Evolutionary conservation across 2,329 filamentous ascomycete species (phyloP).

Genomic region (Talaromyces funiculosus): DNA sequence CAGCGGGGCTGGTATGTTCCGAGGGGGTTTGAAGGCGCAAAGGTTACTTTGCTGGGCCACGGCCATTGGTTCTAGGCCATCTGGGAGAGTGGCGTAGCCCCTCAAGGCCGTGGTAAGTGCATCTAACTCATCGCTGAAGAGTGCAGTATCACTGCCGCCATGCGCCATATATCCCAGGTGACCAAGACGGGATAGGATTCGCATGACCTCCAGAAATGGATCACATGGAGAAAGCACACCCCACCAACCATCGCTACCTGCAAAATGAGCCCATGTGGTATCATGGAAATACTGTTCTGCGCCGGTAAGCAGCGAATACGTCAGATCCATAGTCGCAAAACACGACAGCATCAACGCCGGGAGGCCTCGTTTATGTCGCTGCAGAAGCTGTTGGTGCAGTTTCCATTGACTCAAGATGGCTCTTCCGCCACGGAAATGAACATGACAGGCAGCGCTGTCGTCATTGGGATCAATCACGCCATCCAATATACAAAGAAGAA

Average conservation of each 20-base stretch:
- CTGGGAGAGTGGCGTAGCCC: background rate
- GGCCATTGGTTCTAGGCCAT: background rate
- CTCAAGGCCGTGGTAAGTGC: constrained; percentile 6
- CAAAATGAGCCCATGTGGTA: constrained; percentile 36
- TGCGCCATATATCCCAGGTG: constrained; percentile 9
- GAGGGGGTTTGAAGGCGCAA: background rate
- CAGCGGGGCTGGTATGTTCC: background rate
- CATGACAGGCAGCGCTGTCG: constrained; percentile 29
- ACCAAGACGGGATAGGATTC: constrained; percentile 15
- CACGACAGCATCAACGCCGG: constrained; percentile 37
- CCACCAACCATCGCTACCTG: constrained; percentile 41
- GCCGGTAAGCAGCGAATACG: constrained; percentile 37
- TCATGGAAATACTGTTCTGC: constrained; percentile 35
- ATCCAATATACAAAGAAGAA: constrained; percentile 41
- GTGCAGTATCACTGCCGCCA: background rate
- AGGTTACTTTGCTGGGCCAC: background rate
- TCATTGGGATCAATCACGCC: constrained; percentile 34
- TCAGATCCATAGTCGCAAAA: constrained; percentile 42
- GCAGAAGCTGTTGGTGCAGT: constrained; percentile 10
- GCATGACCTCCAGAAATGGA: constrained; percentile 16
- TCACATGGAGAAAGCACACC: constrained; percentile 20
- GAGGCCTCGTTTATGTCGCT: constrained; percentile 15
- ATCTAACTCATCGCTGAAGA: background rate
- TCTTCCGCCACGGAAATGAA: constrained; percentile 33
- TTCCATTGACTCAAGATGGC: constrained; percentile 30